Conservation (phyloP, 495 filamentous ascomycete genomes). For the Rostrohypoxylon terebratum region DNA sequence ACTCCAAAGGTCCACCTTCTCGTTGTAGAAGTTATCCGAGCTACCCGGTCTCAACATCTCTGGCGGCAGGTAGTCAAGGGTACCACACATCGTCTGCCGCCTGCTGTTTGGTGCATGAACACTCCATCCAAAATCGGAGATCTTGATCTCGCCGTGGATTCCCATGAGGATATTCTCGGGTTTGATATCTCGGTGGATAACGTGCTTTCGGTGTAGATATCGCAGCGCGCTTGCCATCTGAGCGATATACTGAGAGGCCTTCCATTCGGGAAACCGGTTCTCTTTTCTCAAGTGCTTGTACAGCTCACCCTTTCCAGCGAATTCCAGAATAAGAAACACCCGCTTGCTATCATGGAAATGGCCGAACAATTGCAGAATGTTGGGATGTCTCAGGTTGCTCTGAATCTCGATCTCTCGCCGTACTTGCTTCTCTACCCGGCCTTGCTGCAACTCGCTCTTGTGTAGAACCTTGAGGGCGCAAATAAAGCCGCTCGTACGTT, state of each 20-base stretch:
- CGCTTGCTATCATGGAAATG: constrained; percentile 98
- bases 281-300: constrained; percentile 96
- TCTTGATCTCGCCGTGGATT: constrained; percentile 98
- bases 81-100: constrained; percentile 95
- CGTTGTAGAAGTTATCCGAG: constrained; percentile 86
- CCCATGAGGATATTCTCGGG: constrained; percentile 98
- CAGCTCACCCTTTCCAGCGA: constrained; percentile 92
- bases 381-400: constrained; percentile 94
- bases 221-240: constrained; percentile 95
- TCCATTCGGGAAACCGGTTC: constrained; percentile 91
- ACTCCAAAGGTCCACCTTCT: constrained; percentile 97
- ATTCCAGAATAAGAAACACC: constrained; percentile 96
- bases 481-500: constrained; percentile 88
- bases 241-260: constrained; percentile 96
- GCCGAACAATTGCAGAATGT: constrained; percentile 92
- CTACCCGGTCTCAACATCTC: constrained; percentile 92
- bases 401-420: constrained; percentile 98
- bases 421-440: constrained; percentile 93
- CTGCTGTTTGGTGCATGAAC: constrained; percentile 97
- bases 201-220: constrained; percentile 96
- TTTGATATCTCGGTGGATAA: constrained; percentile 99
- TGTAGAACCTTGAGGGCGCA: constrained; percentile 97
- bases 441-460: constrained; percentile 92
- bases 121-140: constrained; percentile 98
- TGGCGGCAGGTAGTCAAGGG: constrained; percentile 94